Evolutionary conservation across 129 eudicot genomes (phyloP), one percentile per base, ranked within the genome.

Genomic region (Erigeron canadensis): DNA sequence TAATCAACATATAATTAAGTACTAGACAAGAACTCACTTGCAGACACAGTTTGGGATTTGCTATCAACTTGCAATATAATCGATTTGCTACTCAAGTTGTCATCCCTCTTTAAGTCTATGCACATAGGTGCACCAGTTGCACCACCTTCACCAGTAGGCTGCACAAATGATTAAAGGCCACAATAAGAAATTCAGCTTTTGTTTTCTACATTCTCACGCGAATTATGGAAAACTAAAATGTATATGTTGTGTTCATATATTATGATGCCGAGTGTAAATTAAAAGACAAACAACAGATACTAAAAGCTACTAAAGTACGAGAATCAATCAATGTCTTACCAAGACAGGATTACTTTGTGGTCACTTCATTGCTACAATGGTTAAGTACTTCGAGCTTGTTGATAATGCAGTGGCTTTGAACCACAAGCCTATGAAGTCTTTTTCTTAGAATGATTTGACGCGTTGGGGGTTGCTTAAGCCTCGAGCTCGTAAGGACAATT

Each of bases 111-210:
- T 53, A 94, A 80, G 48, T 87, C 97, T 45, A 94, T 75, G 82
- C 90, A 82, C 62, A 94, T 94, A 42, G 99, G 97, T 45, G 99
- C 96, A 72, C 99, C 93, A 59, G 99, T 94, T 41, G 99, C 99
- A 70, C 99, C 97, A 79, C 92, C 95, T 90, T 90, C 99, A 69
- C 99, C 99, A 58, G 99, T 94, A 60, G 97, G 99, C 99, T 94
- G 87, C 51, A 55, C 42, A 63, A 47, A 54, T 28, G 71, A n/a
- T n/a, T n/a, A n/a, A 59, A 21, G 22, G 21, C 54, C 10, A 22
- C 62, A 17, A 62, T 18, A 62, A n/a, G 60, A 10, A 55, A 18
- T 60, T n/a, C 71, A 42, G 16, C 11, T 7, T 10, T 12, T 2
- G 0, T 21, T 21, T 57, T 57, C 40, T 0, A 22, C 7, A 12